Evolutionary conservation across 176 grass and related monocot species (phyloP).

Genomic region (Pharus latifolius): DNA sequence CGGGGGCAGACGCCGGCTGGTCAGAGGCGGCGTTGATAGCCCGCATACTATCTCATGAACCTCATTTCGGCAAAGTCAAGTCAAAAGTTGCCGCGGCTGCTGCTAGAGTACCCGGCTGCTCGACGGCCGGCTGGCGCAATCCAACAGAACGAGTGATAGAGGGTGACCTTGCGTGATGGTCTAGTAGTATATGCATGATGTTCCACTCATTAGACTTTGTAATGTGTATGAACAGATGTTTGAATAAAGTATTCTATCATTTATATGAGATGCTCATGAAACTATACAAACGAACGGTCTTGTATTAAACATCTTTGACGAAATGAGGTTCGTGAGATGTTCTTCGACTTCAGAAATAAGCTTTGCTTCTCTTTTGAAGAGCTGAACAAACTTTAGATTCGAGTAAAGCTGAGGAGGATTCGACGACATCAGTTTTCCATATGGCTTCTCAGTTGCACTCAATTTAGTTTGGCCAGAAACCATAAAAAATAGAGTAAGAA

Average conservation of each 20-base stretch:
- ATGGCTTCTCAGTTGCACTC: not conserved
- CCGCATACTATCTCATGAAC: too few species aligned
- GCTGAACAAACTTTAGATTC: slow-evolving; percentile 84
- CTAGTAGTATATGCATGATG: too few species aligned
- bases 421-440: slow-evolving; percentile 33
- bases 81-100: too few species aligned
- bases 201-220: slow-evolving; percentile 17
- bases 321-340: slow-evolving; percentile 84
- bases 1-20: too few species aligned
- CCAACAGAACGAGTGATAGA: slow-evolving; percentile 20
- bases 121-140: not conserved
- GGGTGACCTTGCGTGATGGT: too few species aligned
- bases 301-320: slow-evolving; percentile 73
- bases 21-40: too few species aligned
- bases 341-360: slow-evolving; percentile 95
- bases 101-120: slow-evolving; percentile 27
- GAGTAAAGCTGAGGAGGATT: slow-evolving; percentile 94
- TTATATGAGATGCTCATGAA: slow-evolving; percentile 67
- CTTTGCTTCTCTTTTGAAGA: slow-evolving; percentile 76
- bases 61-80: too few species aligned
- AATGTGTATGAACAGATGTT: slow-evolving; percentile 14
- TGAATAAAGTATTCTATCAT: slow-evolving; percentile 41
- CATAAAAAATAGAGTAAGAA: not conserved
- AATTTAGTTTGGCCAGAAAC: not conserved
- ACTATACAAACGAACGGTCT: slow-evolving; percentile 67